Evolutionary conservation across 352 stramenopile genomes (phyloP), one percentile per base, ranked within the genome.

Genomic region (Saprolegnia parasitica): DNA sequence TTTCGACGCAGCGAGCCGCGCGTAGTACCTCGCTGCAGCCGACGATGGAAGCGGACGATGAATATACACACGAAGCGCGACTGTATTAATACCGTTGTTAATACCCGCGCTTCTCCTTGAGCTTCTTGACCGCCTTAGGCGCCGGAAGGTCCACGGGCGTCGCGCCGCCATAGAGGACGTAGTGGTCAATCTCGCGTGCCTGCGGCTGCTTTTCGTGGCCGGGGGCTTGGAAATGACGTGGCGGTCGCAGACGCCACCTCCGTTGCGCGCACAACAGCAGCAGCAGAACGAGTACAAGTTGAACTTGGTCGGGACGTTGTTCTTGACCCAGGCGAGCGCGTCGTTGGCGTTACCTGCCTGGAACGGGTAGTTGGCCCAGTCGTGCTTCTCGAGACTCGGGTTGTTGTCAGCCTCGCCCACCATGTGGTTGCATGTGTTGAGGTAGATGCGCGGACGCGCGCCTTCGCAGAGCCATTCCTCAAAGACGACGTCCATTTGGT

Each of bases 341-440:
- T 87, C 80, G 32, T 90, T 76, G 0, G 73, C 76, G 61, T 89
- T 74, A 29, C 87, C 87, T 26, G 80, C 74, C 52, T 93, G 75
- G 74, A 92, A 90, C 46, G 86, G 82, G 58, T 93, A 93, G 74
- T 95, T 78, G 66, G 77, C 76, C 87, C 87, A 95, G 52, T 93
- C 83, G 73, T 86, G 78, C 74, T 95, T 95, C 65, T 63, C 73
- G 60, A 95, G 76, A 5, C 68, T 76, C 26, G 77, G 70, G 71
- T 95, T 95, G 72, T 91, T 95, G 77, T 95, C 87, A 47, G 71
- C 78, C 73, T 95, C 80, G 52, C 87, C 84, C 68, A 95, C 91
- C 84, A 95, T 90, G 84, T 95, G 87, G 64, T 95, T 95, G 79
- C 87, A 95, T 56, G 87, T 95, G 79, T 93, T 95, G 66, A 95